Percentiles rank a stretch among this genome's conserved stretches.
These are phyloP conservation scores for Corylus americana DNA, from an alignment of 306 rosid genomes.

Conservation along the genomic window DNA sequence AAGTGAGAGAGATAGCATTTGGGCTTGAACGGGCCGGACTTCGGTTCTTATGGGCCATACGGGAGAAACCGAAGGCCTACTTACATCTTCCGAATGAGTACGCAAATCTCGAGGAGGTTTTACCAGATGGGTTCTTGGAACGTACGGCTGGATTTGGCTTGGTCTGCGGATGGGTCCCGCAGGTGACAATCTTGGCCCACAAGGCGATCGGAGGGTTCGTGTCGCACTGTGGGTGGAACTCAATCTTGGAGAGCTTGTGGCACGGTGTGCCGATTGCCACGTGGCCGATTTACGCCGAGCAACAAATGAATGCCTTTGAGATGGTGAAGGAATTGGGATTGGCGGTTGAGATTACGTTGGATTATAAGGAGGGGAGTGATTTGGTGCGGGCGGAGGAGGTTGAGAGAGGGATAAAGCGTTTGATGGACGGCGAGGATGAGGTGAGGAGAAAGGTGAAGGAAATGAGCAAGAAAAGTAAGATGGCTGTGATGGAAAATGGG, in stretches of 20 bases:
- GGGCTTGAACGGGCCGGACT: slow-evolving; percentile 41
- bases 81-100: slow-evolving; percentile 30
- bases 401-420: slow-evolving; percentile 25
- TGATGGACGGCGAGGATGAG: slow-evolving; percentile 37
- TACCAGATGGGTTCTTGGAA: slow-evolving; percentile 45
- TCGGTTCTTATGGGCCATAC: slow-evolving; percentile 50
- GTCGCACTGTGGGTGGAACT: slow-evolving; percentile 75
- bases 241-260: slow-evolving; percentile 64
- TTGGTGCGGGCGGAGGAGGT: slow-evolving; percentile 44
- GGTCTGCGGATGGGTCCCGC: slow-evolving; percentile 62
- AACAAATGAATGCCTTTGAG: slow-evolving; percentile 61
- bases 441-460: slow-evolving; percentile 43
- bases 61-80: slow-evolving; percentile 41
- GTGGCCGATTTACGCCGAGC: slow-evolving; percentile 62
- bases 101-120: background rate
- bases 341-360: slow-evolving; percentile 54
- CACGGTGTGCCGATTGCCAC: slow-evolving; percentile 59
- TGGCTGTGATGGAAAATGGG: slow-evolving; percentile 21
- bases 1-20: slow-evolving; percentile 33
- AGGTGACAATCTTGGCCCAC: slow-evolving; percentile 47
- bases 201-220: slow-evolving; percentile 51
- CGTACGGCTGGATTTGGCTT: slow-evolving; percentile 40
- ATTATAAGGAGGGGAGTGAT: slow-evolving; percentile 39
- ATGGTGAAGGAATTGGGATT: slow-evolving; percentile 61
- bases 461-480: slow-evolving; percentile 32